Conservation (phyloP, 2,329 filamentous ascomycete species). For the Diplocarpon rosae region DNA sequence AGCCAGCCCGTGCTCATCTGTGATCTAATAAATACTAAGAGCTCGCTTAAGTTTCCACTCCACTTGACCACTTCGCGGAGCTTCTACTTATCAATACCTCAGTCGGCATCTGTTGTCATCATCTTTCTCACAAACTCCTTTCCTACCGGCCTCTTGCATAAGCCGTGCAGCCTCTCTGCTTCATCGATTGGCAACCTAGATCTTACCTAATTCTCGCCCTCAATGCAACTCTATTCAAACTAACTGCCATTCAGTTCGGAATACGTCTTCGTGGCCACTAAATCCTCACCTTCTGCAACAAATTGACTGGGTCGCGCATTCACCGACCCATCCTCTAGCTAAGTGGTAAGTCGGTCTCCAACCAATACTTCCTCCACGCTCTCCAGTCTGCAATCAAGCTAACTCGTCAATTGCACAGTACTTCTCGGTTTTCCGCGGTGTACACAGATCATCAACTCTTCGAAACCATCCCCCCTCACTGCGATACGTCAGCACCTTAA, state of each 20-base stretch:
- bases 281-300: slow-evolving; percentile 10
- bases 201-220: slow-evolving; percentile 14
- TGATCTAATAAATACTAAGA: too few relatives aligned
- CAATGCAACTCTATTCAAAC: slow-evolving; percentile 19
- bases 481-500: background rate
- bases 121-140: background rate
- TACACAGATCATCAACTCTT: slow-evolving; percentile 1
- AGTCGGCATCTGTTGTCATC: background rate
- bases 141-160: slow-evolving; percentile 15
- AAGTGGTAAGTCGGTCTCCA: slow-evolving; percentile 11
- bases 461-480: background rate
- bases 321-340: slow-evolving; percentile 5
- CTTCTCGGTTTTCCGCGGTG: background rate
- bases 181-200: slow-evolving; percentile 4
- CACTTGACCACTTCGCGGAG: too few relatives aligned
- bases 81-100: background rate
- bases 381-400: background rate
- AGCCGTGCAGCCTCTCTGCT: slow-evolving; percentile 5
- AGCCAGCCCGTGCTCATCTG: too few relatives aligned
- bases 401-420: slow-evolving; percentile 2
- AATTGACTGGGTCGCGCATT: slow-evolving; percentile 9
- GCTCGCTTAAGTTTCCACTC: too few relatives aligned
- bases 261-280: slow-evolving; percentile 23
- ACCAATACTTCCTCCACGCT: background rate
- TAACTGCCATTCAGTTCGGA: slow-evolving; percentile 13